A percentile compares a stretch with the other conserved stretches of the same genome.
phyloP scores from a whole-genome alignment of 306 rosid genomes.

The Castanea crenata region DNA sequence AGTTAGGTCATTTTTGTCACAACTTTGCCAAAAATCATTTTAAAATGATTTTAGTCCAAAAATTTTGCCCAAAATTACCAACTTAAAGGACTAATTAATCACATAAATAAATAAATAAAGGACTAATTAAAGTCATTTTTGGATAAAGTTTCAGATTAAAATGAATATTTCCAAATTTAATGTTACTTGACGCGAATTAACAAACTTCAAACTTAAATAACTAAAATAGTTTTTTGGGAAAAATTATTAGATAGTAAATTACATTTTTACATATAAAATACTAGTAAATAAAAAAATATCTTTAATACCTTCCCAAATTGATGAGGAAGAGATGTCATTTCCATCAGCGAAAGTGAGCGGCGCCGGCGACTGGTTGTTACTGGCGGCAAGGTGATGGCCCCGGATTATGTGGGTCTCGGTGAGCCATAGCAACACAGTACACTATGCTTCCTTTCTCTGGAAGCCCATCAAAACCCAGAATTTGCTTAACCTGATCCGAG shows the following conservation, averaged over 20 bases:
- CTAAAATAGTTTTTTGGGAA: no score
- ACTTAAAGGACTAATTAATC: no score
- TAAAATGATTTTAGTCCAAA: no score
- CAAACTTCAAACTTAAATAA: no score
- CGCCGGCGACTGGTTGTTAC: slow-evolving; percentile 5
- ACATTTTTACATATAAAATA: background rate
- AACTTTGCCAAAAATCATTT: no score
- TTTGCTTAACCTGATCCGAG: slow-evolving; percentile 61
- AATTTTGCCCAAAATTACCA: no score
- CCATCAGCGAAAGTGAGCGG: slow-evolving; percentile 47
- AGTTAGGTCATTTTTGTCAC: no score
- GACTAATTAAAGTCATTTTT: slow-evolving; percentile 31
- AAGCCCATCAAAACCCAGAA: slow-evolving; percentile 41
- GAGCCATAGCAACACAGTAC: slow-evolving; percentile 69
- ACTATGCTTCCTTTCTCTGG: slow-evolving; percentile 61
- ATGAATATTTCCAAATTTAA: no score
- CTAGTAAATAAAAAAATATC: background rate
- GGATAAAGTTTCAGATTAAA: background rate
- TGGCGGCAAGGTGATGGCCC: slow-evolving; percentile 55
- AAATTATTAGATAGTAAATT: no score
- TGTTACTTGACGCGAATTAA: no score
- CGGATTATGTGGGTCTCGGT: slow-evolving; percentile 58
- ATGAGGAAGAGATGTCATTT: slow-evolving; percentile 46
- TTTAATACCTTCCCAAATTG: slow-evolving; percentile 54
- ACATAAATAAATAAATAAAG: slow-evolving; percentile 14